These are phyloP conservation scores for Gardenia jasminoides DNA, from an alignment of 257 asterid genomes.

Conservation along the genomic window DNA sequence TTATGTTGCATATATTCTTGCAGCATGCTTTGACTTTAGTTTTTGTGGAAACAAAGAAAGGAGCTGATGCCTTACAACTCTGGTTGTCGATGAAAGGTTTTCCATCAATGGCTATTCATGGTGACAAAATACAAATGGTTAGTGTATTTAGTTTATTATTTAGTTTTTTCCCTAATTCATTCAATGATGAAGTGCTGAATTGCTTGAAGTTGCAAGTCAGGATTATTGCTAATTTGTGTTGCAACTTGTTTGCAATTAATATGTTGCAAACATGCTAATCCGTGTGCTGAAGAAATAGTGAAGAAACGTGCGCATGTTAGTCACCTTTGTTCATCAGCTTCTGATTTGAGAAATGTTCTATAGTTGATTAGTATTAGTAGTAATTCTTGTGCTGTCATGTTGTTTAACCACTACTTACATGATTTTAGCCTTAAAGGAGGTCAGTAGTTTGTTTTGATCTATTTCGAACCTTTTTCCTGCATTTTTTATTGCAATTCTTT, in stretches of 20 bases:
- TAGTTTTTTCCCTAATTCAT: background rate
- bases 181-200: background rate
- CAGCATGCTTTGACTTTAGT: conserved; percentile 57
- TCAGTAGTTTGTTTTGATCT: background rate
- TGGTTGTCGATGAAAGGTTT: conserved; percentile 55
- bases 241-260: background rate
- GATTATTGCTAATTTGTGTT: background rate
- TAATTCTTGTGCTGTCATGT: background rate
- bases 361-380: background rate
- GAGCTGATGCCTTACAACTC: conserved; percentile 61
- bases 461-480: background rate
- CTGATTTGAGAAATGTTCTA: background rate
- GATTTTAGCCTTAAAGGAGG: background rate
- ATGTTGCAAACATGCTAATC: background rate
- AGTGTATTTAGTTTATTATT: conserved; percentile 16
- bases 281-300: background rate
- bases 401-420: background rate
- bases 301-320: background rate
- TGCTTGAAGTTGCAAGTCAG: background rate
- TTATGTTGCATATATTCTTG: conserved; percentile 4
- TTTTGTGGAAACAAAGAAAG: conserved; percentile 77
- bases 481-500: background rate
- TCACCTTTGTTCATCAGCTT: background rate
- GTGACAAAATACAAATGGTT: conserved; percentile 77
- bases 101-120: conserved; percentile 69